These are phyloP conservation scores for Metschnikowia amazonensis DNA, from an alignment of 805 yeast genomes.

Conservation along the genomic window DNA sequence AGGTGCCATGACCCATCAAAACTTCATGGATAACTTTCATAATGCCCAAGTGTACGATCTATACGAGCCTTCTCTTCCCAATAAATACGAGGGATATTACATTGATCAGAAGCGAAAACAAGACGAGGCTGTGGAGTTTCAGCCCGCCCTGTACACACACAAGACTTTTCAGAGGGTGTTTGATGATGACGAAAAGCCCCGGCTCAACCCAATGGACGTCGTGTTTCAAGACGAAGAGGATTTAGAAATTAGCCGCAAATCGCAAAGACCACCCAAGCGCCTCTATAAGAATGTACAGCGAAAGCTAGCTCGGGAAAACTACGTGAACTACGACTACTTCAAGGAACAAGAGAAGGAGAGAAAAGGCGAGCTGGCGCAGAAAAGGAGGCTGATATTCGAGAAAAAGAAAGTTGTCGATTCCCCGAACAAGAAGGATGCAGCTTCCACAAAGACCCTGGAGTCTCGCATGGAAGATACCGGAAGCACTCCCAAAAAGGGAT, in stretches of 20 bases:
- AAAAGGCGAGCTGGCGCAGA: constrained; percentile 6
- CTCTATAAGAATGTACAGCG: constrained; percentile 23
- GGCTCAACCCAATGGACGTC: constrained; percentile 37
- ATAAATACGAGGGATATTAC: constrained; percentile 29
- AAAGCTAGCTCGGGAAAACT: constrained; percentile 30
- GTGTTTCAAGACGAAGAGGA: constrained; percentile 31
- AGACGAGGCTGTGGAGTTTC: constrained; percentile 28
- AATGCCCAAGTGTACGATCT: background rate
- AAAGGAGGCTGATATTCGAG: constrained; percentile 6
- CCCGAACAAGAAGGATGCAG: background rate
- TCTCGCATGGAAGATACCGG: background rate
- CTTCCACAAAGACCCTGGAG: background rate
- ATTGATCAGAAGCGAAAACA: constrained; percentile 34
- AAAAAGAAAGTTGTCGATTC: background rate
- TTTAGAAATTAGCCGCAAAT: constrained; percentile 21
- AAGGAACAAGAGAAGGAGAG: constrained; percentile 17
- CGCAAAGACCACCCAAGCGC: constrained; percentile 23
- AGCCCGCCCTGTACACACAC: constrained; percentile 38
- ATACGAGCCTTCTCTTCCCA: constrained; percentile 12
- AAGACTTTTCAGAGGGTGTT: constrained; percentile 39
- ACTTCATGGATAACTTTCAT: background rate
- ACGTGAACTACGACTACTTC: constrained; percentile 35
- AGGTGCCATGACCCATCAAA: constrained; percentile 1
- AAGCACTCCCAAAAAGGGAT: background rate
- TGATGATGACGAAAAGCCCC: constrained; percentile 26